Percentiles rank a stretch among this genome's conserved stretches.
phyloP scores from a whole-genome alignment of 1,139 yeast species.

The Candida sanyaensis region DNA sequence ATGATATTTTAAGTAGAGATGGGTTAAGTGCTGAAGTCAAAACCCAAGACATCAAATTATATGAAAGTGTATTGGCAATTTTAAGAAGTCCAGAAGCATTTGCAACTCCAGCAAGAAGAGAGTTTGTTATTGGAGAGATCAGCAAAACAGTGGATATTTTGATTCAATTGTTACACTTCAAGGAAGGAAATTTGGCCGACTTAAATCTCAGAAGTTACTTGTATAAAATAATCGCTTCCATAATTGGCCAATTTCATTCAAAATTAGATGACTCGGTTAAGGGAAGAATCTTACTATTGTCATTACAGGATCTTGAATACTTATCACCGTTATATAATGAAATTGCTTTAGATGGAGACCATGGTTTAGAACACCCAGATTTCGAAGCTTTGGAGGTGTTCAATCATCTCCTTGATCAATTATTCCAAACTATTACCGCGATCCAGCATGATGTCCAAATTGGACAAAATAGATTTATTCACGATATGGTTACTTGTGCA shows the following conservation, averaged over 20 bases:
- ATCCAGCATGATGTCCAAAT: conserved; percentile 30
- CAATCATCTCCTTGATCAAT: conserved; percentile 20
- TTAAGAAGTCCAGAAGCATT: conserved; percentile 56
- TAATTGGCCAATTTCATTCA: conserved; percentile 37
- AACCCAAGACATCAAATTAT: conserved; percentile 51
- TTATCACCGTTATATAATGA: conserved; percentile 18
- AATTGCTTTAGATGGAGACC: conserved; percentile 13
- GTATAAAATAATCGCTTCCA: conserved; percentile 29
- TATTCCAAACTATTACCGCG: conserved; percentile 25
- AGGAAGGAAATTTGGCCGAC: conserved; percentile 24
- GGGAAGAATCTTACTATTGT: conserved; percentile 14
- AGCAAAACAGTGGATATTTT: conserved; percentile 21
- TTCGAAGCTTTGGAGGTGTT: conserved; percentile 17
- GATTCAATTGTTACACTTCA: conserved; percentile 17
- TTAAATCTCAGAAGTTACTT: conserved; percentile 24
- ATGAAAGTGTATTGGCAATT: conserved; percentile 53
- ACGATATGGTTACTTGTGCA: conserved; percentile 25
- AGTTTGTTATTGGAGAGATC: conserved; percentile 32
- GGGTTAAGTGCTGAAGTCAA: conserved; percentile 40
- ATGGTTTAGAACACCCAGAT: conserved; percentile 13
- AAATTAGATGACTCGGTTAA: conserved; percentile 24
- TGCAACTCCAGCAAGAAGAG: conserved; percentile 30
- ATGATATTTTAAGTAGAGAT: conserved; percentile 36
- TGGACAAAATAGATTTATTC: conserved; percentile 19
- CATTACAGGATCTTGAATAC: conserved; percentile 25